Evolutionary conservation across 805 yeast genomes (phyloP).

Genomic region (Tetrapisispora iriomotensis): DNA sequence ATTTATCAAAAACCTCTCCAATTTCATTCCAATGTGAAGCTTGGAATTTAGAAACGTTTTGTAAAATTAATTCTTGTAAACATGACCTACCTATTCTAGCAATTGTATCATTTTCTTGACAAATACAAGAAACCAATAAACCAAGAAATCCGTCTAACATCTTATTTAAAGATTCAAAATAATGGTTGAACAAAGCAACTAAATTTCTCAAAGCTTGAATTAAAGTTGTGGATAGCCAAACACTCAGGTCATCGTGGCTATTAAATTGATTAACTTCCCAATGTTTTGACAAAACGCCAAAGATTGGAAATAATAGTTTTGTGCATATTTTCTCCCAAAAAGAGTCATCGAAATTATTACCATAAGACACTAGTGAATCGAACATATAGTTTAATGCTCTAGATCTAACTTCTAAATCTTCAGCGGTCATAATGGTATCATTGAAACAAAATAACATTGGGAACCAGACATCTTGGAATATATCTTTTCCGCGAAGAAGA

Average conservation of each 20-base stretch:
- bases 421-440: constrained; percentile 85
- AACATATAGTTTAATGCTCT: constrained; percentile 76
- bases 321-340: constrained; percentile 81
- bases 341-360: constrained; percentile 58
- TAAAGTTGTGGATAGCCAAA: constrained; percentile 93
- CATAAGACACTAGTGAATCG: constrained; percentile 69
- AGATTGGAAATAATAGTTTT: constrained; percentile 80
- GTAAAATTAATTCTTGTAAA: constrained; percentile 65
- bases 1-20: constrained; percentile 49
- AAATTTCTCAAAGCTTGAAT: constrained; percentile 89
- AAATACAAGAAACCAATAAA: constrained; percentile 74
- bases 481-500: constrained; percentile 31
- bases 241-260: constrained; percentile 76
- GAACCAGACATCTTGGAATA: constrained; percentile 61
- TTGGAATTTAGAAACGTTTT: constrained; percentile 57
- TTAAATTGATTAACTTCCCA: constrained; percentile 62
- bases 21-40: constrained; percentile 67
- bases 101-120: constrained; percentile 94
- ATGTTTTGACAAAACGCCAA: constrained; percentile 63
- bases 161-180: constrained; percentile 64
- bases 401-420: constrained; percentile 88
- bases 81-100: constrained; percentile 92
- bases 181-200: constrained; percentile 73
- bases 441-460: constrained; percentile 81
- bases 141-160: constrained; percentile 73